Evolutionary conservation across 371 early-diverging fungal genomes (phyloP), one percentile per base, ranked within the genome.

Genomic region (Rhizopus sp.): DNA sequence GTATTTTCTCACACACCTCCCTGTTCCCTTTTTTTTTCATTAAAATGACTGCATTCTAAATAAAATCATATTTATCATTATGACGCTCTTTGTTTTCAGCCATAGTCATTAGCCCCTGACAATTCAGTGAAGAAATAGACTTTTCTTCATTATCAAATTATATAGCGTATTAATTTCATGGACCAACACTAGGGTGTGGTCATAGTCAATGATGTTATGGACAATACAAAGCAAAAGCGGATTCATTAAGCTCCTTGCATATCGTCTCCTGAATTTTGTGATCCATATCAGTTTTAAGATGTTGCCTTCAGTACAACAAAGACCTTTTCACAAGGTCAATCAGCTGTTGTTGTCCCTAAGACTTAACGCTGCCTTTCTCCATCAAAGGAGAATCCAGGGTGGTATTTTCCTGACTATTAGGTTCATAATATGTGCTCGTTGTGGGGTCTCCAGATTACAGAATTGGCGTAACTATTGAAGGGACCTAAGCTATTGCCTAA

Each of bases 321-420:
- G 89, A 80, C 46, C 82, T 82, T 61, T 86, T 84, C 38, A 95
- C 71, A 40, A 95, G 69, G 12, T 89, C 86, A 64, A 97, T 86
- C 64, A 96, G 73, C 72, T 96, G 96, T 16, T 90, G 80, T 61
- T 96, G 91, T 4, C 97, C 97, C 41, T 93, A 86, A 3, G 90
- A 90, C 69, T 92, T 83, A 64, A 87, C 92, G 56, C 75, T 82
- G 15, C 96, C 95, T 51, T 84, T 86, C 62, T 87, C 88, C 15
- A 65, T 68, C 30, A 90, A 87, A 12, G 77, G 77, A 1, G 81
- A 70, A 29, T 88, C 89, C 35, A 90, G 65, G 4, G 38, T 37
- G 5, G 54, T 60, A 15, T 44, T 39, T 7, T 49, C 50, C 6
- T 12, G 64, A 75, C 53, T n/a, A 75, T 53, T 31, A 34, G 12